Base-by-base conservation (phyloP, 2,329 filamentous ascomycete species). In the Verticillium nonalfalfae region DNA sequence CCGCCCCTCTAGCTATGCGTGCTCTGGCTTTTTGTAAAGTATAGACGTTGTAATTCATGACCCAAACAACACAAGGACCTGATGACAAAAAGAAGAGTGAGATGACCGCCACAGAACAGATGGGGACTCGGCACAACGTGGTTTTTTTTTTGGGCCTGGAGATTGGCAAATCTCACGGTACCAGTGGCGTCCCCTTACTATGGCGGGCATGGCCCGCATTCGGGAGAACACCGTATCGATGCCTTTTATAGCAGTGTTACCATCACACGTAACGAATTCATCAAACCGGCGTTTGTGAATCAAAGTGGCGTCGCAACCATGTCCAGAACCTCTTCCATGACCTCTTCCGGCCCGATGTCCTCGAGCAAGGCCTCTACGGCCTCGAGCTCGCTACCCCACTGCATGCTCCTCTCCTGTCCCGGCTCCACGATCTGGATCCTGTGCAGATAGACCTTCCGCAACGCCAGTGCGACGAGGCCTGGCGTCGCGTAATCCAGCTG, bases 401-500 rank as follows among this genome's bases (percentile, higher is more conserved):
- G 91, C 79, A 97, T 83, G 72, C 93, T 97, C 57, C 93, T 83
- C 76, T 98, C 95, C 61, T 87, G 85, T 64, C 86, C 83, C 1
- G 91, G 83, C 1, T 77, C 75, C 0, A 89, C 85, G 60, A 97
- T 83, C 14, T 84, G 75, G 36, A 99, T 86, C 9, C 93, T 88
- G 76, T 99, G 95, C 18, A 90, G 81, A 71, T 96, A 99, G 31
- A 96, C 84, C 76, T 98, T 98, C 63, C 86, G 86, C 1, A 89
- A 88, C 5, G 95, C 95, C 56, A 99, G 80, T 7, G 83, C 86
- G 21, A 97, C 88, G 33, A 98, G 83, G 1, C 91, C 90, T 0
- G 95, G 94, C 0, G 93, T 93, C 5, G 91, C 87, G 72, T 89
- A 98, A 68, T 89, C 83, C 15, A 96, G 78, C 0, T 86, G 84